Conservation (phyloP, 2,329 filamentous ascomycete genomes). For the Cytospora piceicola region DNA sequence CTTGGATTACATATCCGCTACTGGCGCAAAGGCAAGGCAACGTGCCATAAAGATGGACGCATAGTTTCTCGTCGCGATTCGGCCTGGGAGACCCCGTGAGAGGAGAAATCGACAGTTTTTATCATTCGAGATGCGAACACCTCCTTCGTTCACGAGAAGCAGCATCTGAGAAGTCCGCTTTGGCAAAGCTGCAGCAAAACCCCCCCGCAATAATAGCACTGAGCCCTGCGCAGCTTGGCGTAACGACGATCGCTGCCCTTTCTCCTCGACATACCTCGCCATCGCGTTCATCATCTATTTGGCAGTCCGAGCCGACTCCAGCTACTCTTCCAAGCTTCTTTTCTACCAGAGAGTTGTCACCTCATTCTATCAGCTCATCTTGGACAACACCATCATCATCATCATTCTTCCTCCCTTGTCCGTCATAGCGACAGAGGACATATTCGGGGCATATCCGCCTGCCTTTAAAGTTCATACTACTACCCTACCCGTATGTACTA, state of each 20-base stretch:
- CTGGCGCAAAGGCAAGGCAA: constrained; percentile 20
- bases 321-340: not conserved
- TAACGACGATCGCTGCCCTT: constrained; percentile 22
- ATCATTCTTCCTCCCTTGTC: not conserved
- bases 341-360: not conserved
- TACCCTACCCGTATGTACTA: not conserved
- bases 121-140: constrained; percentile 24
- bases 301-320: constrained; percentile 15
- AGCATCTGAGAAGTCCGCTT: constrained; percentile 15
- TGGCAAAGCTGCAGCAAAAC: constrained; percentile 16
- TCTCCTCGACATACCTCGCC: constrained; percentile 20
- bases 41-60: constrained; percentile 27
- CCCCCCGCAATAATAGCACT: not conserved
- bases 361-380: not conserved
- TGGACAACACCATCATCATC: not conserved
- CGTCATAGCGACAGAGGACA: not conserved
- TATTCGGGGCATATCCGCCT: not conserved
- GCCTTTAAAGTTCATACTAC: not conserved
- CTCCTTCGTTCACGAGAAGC: constrained; percentile 15
- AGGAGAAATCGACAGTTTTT: not conserved
- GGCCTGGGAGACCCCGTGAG: constrained; percentile 21
- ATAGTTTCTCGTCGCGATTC: constrained; percentile 25
- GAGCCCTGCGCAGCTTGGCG: constrained; percentile 11
- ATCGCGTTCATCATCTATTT: constrained; percentile 8
- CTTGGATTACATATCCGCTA: constrained; percentile 1